Evolutionary conservation across 495 filamentous ascomycete genomes (phyloP).

Genomic region (Xylaria grammica): DNA sequence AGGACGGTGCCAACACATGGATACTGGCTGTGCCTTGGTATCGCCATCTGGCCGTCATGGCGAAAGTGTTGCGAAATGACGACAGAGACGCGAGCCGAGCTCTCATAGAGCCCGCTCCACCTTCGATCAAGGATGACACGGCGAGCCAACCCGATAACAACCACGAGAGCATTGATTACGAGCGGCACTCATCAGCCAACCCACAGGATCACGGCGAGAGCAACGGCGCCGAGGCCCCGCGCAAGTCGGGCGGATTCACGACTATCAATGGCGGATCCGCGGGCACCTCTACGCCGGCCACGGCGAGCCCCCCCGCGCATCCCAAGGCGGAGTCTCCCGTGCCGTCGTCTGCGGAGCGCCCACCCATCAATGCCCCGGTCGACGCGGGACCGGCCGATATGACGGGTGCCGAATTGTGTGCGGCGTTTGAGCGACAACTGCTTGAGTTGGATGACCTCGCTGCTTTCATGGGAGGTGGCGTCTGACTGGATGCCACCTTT

Average conservation of each 20-base stretch:
- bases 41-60: slow-evolving; percentile 56
- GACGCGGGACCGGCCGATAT: slow-evolving; percentile 44
- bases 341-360: slow-evolving; percentile 35
- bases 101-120: slow-evolving; percentile 34
- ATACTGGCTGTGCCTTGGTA: slow-evolving; percentile 57
- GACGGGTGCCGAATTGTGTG: slow-evolving; percentile 54
- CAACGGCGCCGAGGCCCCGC: slow-evolving; percentile 51
- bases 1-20: slow-evolving; percentile 54
- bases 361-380: slow-evolving; percentile 26
- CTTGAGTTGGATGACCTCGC: slow-evolving; percentile 57
- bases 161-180: slow-evolving; percentile 53
- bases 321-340: slow-evolving; percentile 48
- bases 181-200: slow-evolving; percentile 36
- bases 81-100: slow-evolving; percentile 33
- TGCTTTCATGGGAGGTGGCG: slow-evolving; percentile 59
- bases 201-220: slow-evolving; percentile 36
- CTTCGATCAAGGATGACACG: slow-evolving; percentile 52
- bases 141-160: slow-evolving; percentile 50
- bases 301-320: slow-evolving; percentile 43
- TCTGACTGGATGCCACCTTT: slow-evolving; percentile 35
- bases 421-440: slow-evolving; percentile 55
- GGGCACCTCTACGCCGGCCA: slow-evolving; percentile 46
- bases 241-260: slow-evolving; percentile 52
- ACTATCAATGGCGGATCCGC: slow-evolving; percentile 57
- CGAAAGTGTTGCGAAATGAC: slow-evolving; percentile 51